Conservation (phyloP, 164 flowering plant species). For the Magnolia kwangsiensis region DNA sequence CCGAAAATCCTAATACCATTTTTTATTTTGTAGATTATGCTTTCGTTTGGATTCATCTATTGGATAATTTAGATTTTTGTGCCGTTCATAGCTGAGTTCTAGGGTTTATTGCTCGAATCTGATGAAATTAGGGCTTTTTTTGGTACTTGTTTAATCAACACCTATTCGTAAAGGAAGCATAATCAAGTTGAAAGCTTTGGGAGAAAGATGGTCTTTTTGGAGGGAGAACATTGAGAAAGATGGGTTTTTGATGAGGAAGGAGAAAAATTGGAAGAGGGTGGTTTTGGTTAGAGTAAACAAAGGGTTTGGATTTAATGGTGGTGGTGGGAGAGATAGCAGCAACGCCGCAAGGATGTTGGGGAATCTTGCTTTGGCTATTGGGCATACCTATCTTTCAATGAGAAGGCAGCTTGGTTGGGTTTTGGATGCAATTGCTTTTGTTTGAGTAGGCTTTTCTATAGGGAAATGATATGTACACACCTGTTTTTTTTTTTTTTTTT, state of each 20-base stretch:
- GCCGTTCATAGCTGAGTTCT: too few species aligned
- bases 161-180: neutral
- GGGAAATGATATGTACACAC: neutral
- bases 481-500: too few species aligned
- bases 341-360: conserved; percentile 57
- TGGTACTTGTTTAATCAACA: too few species aligned
- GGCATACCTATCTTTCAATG: conserved; percentile 74
- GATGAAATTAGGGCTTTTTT: too few species aligned
- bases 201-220: conserved; percentile 14
- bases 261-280: conserved; percentile 37
- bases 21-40: too few species aligned
- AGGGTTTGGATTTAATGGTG: conserved; percentile 56
- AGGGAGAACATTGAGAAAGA: conserved; percentile 23
- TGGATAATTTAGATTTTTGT: too few species aligned
- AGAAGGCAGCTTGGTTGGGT: conserved; percentile 93
- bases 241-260: conserved; percentile 33
- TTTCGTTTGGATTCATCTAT: too few species aligned
- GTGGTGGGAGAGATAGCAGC: conserved; percentile 37
- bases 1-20: too few species aligned
- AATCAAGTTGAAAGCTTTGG: conserved; percentile 1
- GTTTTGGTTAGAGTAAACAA: conserved; percentile 52
- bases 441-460: conserved; percentile 50
- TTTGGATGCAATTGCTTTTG: conserved; percentile 85
- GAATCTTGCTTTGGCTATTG: conserved; percentile 82
- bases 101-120: too few species aligned